Conservation (phyloP, 768 basidiomycete species). For the Clathrus columnatus region DNA sequence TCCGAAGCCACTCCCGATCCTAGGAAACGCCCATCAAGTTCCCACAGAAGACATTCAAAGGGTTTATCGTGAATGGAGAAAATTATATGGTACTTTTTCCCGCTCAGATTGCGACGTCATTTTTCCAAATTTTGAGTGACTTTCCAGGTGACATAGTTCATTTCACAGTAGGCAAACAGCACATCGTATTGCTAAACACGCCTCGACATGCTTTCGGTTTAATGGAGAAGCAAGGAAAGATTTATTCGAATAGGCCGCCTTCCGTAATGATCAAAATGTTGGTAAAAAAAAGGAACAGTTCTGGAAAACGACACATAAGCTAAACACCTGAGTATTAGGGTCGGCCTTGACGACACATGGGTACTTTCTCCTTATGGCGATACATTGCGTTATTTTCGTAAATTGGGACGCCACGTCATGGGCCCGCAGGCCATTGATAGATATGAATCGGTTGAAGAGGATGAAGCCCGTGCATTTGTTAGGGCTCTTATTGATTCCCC, state of each 20-base stretch:
- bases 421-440: not conserved
- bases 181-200: too few relatives aligned
- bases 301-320: not conserved
- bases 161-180: not conserved
- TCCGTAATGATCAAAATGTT: slow-evolving; percentile 6
- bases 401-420: not conserved
- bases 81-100: slow-evolving; percentile 29
- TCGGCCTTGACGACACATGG: not conserved
- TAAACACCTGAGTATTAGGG: not conserved
- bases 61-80: slow-evolving; percentile 36
- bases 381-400: not conserved
- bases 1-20: too few relatives aligned
- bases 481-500: not conserved
- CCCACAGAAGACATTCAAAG: slow-evolving; percentile 36
- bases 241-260: slow-evolving; percentile 18
- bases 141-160: not conserved
- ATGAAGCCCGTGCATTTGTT: not conserved
- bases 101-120: not conserved
- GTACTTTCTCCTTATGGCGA: not conserved
- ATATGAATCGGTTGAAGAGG: not conserved
- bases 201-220: slow-evolving; percentile 18
- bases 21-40: too few relatives aligned
- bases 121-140: not conserved
- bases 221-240: slow-evolving; percentile 19
- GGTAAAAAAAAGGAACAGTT: not conserved